A percentile compares a stretch with the other conserved stretches of the same genome.
phyloP scores from a whole-genome alignment of 148 eudicot genomes.

The Cornus suecica region DNA sequence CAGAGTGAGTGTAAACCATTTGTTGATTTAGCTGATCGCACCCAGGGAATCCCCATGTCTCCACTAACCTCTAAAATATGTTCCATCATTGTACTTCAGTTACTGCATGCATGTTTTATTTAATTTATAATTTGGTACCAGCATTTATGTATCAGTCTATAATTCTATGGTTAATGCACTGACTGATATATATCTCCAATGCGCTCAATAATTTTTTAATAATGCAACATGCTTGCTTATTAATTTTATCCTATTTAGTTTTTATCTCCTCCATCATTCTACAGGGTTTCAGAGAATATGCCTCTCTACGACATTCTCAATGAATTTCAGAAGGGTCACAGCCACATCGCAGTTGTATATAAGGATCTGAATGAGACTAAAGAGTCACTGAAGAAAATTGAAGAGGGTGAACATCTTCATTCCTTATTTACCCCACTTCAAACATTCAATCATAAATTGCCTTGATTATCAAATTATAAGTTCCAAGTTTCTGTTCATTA shows the following conservation, averaged over 20 bases:
- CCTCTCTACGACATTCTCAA: constrained; percentile 96
- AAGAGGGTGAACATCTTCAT: constrained; percentile 24
- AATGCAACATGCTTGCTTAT: background rate
- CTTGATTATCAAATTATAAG: no score
- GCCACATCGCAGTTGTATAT: constrained; percentile 96
- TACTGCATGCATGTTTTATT: no score
- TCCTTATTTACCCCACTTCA: background rate
- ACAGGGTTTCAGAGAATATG: constrained; percentile 88
- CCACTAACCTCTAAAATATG: no score
- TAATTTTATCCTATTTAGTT: background rate
- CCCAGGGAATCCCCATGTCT: no score
- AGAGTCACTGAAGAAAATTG: constrained; percentile 33
- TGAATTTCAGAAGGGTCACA: constrained; percentile 97
- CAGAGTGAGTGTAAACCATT: background rate
- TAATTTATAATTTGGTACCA: background rate
- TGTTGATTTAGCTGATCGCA: no score
- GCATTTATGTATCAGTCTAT: background rate
- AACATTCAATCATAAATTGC: background rate
- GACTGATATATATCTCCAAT: background rate
- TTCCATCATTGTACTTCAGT: no score
- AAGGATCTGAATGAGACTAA: constrained; percentile 58
- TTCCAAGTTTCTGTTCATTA: no score
- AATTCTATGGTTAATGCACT: background rate
- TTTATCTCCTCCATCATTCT: constrained; percentile 14
- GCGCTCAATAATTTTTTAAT: background rate